Conservation (phyloP, 805 yeast species). For the Ogataea trehaloabstinens region DNA sequence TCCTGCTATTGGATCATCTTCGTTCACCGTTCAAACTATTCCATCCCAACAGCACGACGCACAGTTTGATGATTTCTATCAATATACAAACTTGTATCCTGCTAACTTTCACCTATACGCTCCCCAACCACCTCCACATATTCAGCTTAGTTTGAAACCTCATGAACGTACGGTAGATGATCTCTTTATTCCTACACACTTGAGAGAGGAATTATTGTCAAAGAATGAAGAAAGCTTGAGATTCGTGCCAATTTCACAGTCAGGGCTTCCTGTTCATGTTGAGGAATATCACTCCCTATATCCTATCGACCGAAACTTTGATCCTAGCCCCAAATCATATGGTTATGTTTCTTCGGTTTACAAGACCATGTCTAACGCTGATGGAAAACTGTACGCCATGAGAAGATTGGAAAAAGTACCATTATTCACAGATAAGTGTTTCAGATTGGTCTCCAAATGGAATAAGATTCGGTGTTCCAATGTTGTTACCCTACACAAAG, state of each 20-base stretch:
- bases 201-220: slow-evolving; percentile 68
- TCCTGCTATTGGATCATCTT: slow-evolving; percentile 6
- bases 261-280: slow-evolving; percentile 71
- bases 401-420: slow-evolving; percentile 67
- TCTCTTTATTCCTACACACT: slow-evolving; percentile 68
- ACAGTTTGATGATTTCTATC: slow-evolving; percentile 20
- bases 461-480: slow-evolving; percentile 51
- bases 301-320: slow-evolving; percentile 63
- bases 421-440: slow-evolving; percentile 53
- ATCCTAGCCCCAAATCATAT: slow-evolving; percentile 39
- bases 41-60: slow-evolving; percentile 4
- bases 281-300: slow-evolving; percentile 80
- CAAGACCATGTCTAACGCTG: slow-evolving; percentile 75
- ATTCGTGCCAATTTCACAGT: slow-evolving; percentile 43
- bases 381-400: slow-evolving; percentile 76
- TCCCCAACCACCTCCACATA: slow-evolving; percentile 80
- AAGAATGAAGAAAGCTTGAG: slow-evolving; percentile 82
- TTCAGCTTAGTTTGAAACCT: slow-evolving; percentile 56
- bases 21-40: slow-evolving; percentile 5
- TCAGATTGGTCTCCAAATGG: slow-evolving; percentile 69
- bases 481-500: slow-evolving; percentile 68
- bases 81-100: slow-evolving; percentile 42
- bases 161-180: slow-evolving; percentile 69
- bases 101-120: slow-evolving; percentile 86
- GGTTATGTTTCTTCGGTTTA: slow-evolving; percentile 62